Conservation (phyloP, 495 filamentous ascomycete genomes). For the Halenospora varia region DNA sequence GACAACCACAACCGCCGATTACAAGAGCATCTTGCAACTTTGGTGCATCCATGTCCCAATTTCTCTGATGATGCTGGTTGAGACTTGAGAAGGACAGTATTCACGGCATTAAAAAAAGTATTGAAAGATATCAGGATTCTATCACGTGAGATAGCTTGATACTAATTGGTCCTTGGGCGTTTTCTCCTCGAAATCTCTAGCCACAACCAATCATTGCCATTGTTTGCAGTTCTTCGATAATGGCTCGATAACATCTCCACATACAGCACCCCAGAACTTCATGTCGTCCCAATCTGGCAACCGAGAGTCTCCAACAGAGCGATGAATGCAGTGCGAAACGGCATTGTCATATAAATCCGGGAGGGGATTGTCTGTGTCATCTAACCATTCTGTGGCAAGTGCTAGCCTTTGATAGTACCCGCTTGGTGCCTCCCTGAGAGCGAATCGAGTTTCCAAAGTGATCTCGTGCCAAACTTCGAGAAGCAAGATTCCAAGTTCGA, state of each 20-base stretch:
- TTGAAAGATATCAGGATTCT: too few relatives aligned
- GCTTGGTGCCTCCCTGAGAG: not conserved
- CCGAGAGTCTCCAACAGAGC: not conserved
- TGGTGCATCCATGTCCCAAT: too few relatives aligned
- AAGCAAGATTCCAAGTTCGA: not conserved
- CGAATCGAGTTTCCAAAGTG: not conserved
- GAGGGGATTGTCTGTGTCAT: not conserved
- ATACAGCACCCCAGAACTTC: not conserved
- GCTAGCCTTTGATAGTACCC: not conserved
- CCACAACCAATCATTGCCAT: not conserved
- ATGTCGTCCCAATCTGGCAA: not conserved
- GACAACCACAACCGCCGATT: conserved; percentile 49
- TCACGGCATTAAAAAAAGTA: too few relatives aligned
- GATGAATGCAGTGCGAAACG: not conserved
- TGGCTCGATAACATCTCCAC: not conserved
- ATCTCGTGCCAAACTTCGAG: not conserved
- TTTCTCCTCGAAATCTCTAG: too few relatives aligned
- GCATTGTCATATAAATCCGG: not conserved
- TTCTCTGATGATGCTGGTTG: too few relatives aligned
- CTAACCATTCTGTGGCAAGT: not conserved
- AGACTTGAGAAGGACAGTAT: too few relatives aligned
- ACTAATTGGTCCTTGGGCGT: too few relatives aligned
- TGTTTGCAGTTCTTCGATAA: not conserved
- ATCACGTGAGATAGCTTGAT: too few relatives aligned
- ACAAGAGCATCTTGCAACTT: too few relatives aligned